phyloP scores from a whole-genome alignment of 2,329 filamentous ascomycete genomes.

The Ophiocordyceps polyrhachis-furcata region DNA sequence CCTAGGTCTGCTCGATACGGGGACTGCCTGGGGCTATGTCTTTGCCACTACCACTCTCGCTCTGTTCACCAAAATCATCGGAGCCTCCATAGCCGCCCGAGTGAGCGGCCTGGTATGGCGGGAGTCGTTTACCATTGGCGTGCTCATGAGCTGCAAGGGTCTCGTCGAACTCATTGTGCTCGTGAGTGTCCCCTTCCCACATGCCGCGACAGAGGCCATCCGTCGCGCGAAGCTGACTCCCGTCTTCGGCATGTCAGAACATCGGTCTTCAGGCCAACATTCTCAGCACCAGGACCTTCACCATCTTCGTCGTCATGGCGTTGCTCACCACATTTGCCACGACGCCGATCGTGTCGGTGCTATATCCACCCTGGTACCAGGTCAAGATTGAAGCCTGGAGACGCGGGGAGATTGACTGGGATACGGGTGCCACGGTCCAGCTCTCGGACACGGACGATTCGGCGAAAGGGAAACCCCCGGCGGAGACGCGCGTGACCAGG shows the following conservation, averaged over 20 bases:
- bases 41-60: constrained; percentile 65
- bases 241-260: constrained; percentile 20
- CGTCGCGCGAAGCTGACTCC: neutral
- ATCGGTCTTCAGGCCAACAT: constrained; percentile 72
- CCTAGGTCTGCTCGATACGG: constrained; percentile 63
- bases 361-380: constrained; percentile 53
- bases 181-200: constrained; percentile 29
- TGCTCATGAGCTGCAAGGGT: constrained; percentile 92
- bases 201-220: neutral
- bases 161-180: constrained; percentile 89
- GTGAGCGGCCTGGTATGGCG: constrained; percentile 69
- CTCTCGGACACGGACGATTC: constrained; percentile 3
- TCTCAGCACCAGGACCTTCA: constrained; percentile 64
- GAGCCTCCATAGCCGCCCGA: constrained; percentile 62
- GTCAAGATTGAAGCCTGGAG: constrained; percentile 39
- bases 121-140: constrained; percentile 73
- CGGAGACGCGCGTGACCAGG: constrained; percentile 27
- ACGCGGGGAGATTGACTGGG: constrained; percentile 82
- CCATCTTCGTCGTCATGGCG: constrained; percentile 91
- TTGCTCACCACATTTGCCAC: constrained; percentile 71
- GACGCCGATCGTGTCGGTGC: constrained; percentile 50
- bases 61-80: constrained; percentile 69
- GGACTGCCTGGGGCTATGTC: constrained; percentile 79
- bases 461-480: neutral
- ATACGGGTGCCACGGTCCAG: constrained; percentile 10